Evolutionary conservation across 2,329 filamentous ascomycete genomes (phyloP).

Genomic region (Pseudocercospora vitis): DNA sequence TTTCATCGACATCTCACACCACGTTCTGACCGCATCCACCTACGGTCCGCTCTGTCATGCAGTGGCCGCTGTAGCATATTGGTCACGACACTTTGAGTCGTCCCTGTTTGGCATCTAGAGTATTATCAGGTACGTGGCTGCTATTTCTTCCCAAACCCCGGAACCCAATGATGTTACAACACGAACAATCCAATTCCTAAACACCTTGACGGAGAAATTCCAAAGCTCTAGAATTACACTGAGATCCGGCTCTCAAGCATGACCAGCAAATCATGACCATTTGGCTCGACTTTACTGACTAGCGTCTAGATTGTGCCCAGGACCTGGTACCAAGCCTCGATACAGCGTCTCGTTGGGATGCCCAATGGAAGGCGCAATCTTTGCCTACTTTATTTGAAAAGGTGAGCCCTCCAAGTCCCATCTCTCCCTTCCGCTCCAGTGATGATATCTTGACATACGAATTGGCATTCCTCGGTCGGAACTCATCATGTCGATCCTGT

Average conservation of each 20-base stretch:
- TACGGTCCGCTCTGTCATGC: too few species aligned
- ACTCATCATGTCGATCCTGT: slow-evolving; percentile 63
- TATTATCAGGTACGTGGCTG: slow-evolving; percentile 17
- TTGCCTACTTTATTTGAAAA: not conserved
- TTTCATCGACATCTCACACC: not conserved
- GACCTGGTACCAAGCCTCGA: not conserved
- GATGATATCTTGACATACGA: slow-evolving; percentile 62
- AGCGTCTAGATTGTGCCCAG: too few species aligned
- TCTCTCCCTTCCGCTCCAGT: slow-evolving; percentile 37
- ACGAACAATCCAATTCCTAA: slow-evolving; percentile 63
- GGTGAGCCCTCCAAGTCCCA: not conserved
- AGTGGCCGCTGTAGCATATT: too few species aligned
- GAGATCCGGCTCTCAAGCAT: slow-evolving; percentile 34
- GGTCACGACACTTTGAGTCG: too few species aligned
- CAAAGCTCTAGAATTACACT: slow-evolving; percentile 59
- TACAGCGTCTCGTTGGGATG: too few species aligned
- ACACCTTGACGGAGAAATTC: slow-evolving; percentile 51
- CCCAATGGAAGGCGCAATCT: too few species aligned
- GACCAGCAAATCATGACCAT: slow-evolving; percentile 2
- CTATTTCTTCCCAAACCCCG: not conserved
- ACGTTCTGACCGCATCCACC: too few species aligned
- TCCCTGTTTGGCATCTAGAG: too few species aligned
- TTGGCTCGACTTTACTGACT: not conserved
- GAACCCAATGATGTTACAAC: slow-evolving; percentile 30
- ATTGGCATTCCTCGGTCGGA: slow-evolving; percentile 69